Evolutionary conservation across 768 basidiomycete species (phyloP), one percentile per base, ranked within the genome.

Genomic region (Leucocoprinus leucothites): DNA sequence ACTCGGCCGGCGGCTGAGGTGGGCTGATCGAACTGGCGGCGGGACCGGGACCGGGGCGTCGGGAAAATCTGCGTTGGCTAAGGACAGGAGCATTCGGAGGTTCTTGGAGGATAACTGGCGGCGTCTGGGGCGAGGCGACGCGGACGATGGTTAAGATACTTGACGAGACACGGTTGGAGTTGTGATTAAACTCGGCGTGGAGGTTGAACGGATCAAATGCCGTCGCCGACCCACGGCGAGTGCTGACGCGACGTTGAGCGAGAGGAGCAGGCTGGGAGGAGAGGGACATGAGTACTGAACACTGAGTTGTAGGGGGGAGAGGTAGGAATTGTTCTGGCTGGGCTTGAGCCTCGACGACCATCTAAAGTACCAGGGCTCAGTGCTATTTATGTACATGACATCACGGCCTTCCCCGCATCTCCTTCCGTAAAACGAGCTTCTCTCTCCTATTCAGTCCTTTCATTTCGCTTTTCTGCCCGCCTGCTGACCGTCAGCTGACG

Each of bases 71-170:
- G 53, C 65, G 66, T 42, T 61, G 62, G 31, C 56, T 60, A 25
- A 46, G 57, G 51, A 63, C 61, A 40, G 66, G 64, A 24, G 67
- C 65, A 9, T 65, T 47, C 22, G 72, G 74, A 11, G 74, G 74
- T 19, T 69, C 72, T 56, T 73, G 68, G 46, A 68, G 63, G 40
- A 58, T 50, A 16, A 56, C 54, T 18, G 63, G 64, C 46, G 67
- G 61, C 19, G 63, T 64, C 21, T 63, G 65, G 35, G 61, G 66
- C 26, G 57, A 63, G 58, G 64, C 69, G 49, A 90, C 84, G 52
- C 86, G 85, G 22, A 91, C 85, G 69, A 92, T 91, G 48, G 88
- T 90, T 38, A 91, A 74, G 3, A 74, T 82, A 67, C 81, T 84
- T 22, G 82, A 83, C 0, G 83, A 78, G 1, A 80, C 75, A 57